phyloP scores from a whole-genome alignment of 2,329 filamentous ascomycete species.

The Colletotrichum sidae region DNA sequence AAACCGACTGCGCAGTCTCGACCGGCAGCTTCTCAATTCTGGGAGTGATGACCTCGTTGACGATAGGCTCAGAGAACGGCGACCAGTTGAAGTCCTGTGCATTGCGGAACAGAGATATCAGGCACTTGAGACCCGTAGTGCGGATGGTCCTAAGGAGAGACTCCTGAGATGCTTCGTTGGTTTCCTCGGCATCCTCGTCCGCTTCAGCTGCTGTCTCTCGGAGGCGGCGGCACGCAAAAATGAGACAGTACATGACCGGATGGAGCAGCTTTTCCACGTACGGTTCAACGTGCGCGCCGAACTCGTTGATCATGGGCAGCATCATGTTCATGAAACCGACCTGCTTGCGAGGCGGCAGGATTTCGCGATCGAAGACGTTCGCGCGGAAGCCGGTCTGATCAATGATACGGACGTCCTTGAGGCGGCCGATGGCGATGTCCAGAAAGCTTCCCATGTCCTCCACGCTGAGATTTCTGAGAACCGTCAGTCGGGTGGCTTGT shows the following conservation, averaged over 20 bases:
- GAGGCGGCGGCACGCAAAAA: constrained; percentile 74
- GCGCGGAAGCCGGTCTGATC: constrained; percentile 61
- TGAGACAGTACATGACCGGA: constrained; percentile 83
- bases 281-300: constrained; percentile 78
- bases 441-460: constrained; percentile 85
- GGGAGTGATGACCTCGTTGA: constrained; percentile 80
- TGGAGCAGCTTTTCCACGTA: constrained; percentile 79
- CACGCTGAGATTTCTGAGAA: constrained; percentile 81
- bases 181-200: constrained; percentile 52
- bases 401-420: constrained; percentile 71
- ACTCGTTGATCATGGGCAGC: constrained; percentile 84
- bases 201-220: constrained; percentile 51
- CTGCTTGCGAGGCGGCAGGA: constrained; percentile 80
- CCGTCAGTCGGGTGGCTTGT: constrained; percentile 82
- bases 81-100: constrained; percentile 78
- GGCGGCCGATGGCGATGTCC: constrained; percentile 80
- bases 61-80: constrained; percentile 76
- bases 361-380: constrained; percentile 66
- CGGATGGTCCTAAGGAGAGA: constrained; percentile 76
- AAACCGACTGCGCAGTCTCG: constrained; percentile 91
- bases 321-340: constrained; percentile 94
- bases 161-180: constrained; percentile 56
- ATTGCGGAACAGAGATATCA: constrained; percentile 82
- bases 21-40: constrained; percentile 81
- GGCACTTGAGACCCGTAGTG: constrained; percentile 82